Evolutionary conservation across 768 basidiomycete genomes (phyloP).

Genomic region (Mycena rosella): DNA sequence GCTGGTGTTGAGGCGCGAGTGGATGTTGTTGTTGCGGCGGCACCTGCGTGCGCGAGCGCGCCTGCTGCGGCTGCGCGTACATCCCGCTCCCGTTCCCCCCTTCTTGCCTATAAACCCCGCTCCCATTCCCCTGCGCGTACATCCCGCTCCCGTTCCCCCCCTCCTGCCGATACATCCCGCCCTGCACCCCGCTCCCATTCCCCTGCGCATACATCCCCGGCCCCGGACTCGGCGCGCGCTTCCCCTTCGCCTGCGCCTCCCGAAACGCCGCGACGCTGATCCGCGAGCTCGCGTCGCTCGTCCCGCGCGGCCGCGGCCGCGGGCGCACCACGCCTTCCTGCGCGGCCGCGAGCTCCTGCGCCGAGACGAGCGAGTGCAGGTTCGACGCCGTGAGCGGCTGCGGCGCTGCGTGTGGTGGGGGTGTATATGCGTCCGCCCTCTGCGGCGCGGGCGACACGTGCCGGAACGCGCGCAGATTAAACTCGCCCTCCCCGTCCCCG

Average conservation of each 20-base stretch:
- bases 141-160: background rate
- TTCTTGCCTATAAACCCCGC: background rate
- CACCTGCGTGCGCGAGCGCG: background rate
- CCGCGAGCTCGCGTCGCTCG: constrained; percentile 45
- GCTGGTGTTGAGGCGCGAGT: background rate
- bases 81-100: background rate
- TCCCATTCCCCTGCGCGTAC: background rate
- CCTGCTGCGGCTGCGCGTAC: background rate
- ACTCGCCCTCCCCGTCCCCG: constrained; percentile 5
- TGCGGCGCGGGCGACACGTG: constrained; percentile 17
- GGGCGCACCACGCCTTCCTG: background rate
- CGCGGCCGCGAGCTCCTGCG: background rate
- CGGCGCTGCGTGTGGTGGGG: too few species aligned
- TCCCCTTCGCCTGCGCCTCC: constrained; percentile 79
- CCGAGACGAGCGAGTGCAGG: background rate
- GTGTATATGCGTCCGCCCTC: too few species aligned
- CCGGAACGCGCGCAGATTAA: constrained; percentile 31
- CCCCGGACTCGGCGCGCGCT: constrained; percentile 39
- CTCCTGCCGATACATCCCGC: too few species aligned
- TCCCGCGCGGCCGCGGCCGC: constrained; percentile 23
- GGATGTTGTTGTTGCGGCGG: too few species aligned
- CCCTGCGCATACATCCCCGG: constrained; percentile 19
- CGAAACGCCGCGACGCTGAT: constrained; percentile 88
- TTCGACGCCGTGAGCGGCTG: background rate
- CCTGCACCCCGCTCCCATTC: background rate